Percentiles rank a stretch among this genome's conserved stretches.
These are phyloP conservation scores for Austroboletus novae-zelandiae DNA, from an alignment of 1,284 basidiomycete genomes.

Conservation along the genomic window DNA sequence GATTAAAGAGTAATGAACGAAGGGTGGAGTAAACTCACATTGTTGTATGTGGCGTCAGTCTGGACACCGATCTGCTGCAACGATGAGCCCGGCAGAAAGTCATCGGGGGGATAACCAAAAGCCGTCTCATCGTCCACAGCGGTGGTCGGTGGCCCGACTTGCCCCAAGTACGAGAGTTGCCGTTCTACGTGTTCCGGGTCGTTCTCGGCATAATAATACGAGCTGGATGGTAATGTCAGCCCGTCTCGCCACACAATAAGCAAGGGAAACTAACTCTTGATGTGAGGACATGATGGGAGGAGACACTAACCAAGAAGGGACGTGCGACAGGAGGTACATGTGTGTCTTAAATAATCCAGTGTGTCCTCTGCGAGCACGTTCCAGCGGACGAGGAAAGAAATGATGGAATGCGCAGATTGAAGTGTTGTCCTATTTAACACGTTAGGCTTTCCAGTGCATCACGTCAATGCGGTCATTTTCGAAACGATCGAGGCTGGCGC, in stretches of 20 bases:
- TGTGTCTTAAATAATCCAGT: slow-evolving; percentile 24
- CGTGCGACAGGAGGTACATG: slow-evolving; percentile 4
- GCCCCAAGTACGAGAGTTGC: background rate
- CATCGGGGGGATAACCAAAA: background rate
- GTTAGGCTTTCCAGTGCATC: slow-evolving; percentile 31
- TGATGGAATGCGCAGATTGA: slow-evolving; percentile 23
- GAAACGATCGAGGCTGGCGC: slow-evolving; percentile 1
- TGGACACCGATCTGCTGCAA: background rate
- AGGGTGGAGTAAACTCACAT: slow-evolving; percentile 4
- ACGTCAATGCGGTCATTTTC: slow-evolving; percentile 17
- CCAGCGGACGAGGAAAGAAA: slow-evolving; percentile 13
- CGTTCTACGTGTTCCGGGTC: background rate
- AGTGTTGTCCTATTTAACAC: slow-evolving; percentile 16
- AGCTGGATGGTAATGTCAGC: slow-evolving; percentile 10
- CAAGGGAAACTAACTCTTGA: slow-evolving; percentile 14
- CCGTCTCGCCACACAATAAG: background rate
- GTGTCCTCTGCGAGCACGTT: slow-evolving; percentile 12
- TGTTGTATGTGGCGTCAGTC: slow-evolving; percentile 7
- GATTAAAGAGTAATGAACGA: background rate
- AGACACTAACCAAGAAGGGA: slow-evolving; percentile 3
- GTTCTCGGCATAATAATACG: slow-evolving; percentile 8
- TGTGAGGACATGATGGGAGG: slow-evolving; percentile 18
- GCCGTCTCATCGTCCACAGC: background rate
- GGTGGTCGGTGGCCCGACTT: slow-evolving; percentile 5
- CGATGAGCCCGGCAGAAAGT: background rate